Base-by-base conservation (phyloP, 2,329 filamentous ascomycete genomes). In the Curvularia hawaiiensis region DNA sequence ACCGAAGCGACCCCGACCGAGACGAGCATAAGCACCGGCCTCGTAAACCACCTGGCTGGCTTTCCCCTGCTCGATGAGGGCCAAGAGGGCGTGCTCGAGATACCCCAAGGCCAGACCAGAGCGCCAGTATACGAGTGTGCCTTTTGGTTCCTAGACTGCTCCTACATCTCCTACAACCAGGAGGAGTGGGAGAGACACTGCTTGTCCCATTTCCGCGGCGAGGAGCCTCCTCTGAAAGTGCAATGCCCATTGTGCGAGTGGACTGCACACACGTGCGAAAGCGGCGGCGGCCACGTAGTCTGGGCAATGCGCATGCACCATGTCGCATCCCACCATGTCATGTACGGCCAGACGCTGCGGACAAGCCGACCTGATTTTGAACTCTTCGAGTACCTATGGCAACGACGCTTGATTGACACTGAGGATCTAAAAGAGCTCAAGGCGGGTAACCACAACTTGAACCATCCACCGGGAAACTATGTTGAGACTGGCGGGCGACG, bases 81-180 rank as follows among this genome's bases (percentile, higher is more conserved):
- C 18, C 55, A 60, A 16, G 66, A 74, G 40, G 72, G 71, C 40
- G 65, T 74, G 6, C 60, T 74, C 18, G 63, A 67, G 18, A 54
- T 59, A 14, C 67, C 59, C 14, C 49, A 31, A 22, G 50, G 55
- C 9, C 52, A 58, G 26, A 18, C 50, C 30, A 48, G 39, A 10
- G 18, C 39, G 6, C 66, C 71, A 6, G 35, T 63, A 1, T 74
- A 65, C 50, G 70, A 74, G 45, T 76, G 74, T 52, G 61, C 64
- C 2, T 75, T 76, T 56, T 69, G 66, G 70, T 76, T 75, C 60
- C 62, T 76, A 8, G 62, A 56, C 51, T 76, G 74, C 60, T 18
- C 14, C 5, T 70, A 69, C 63, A 45, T 66, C 28, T 67, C 64
- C 1, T 18, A 26, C 38, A 52, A 65, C 58, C 28, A 46, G 26